A percentile compares a stretch with the other conserved stretches of the same genome.
Evolutionary conservation across 129 eudicot species (phyloP).

Genomic region (Glebionis coronaria): DNA sequence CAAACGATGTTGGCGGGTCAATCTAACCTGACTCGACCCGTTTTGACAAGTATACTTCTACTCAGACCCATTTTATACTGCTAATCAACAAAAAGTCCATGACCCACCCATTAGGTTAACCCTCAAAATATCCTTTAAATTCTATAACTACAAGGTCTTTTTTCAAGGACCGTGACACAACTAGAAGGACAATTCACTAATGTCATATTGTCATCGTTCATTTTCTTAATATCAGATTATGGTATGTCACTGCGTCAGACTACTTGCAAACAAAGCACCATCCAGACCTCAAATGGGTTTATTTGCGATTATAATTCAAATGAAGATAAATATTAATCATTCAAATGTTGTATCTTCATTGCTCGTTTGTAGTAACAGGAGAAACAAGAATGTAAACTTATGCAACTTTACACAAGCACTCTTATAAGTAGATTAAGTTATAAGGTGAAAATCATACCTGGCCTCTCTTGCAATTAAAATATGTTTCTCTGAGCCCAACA

Average conservation of each 20-base stretch:
- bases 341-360: not conserved
- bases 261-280: no score
- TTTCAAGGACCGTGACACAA: not conserved
- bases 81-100: not conserved
- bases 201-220: not conserved
- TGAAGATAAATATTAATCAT: no score
- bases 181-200: no score
- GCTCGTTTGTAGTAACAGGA: not conserved
- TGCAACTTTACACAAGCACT: not conserved
- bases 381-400: not conserved
- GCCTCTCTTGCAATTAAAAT: conserved; percentile 97
- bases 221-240: not conserved
- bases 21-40: not conserved
- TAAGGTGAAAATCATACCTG: conserved; percentile 48
- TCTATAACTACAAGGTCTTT: not conserved
- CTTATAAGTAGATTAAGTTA: not conserved
- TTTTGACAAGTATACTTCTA: not conserved
- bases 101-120: not conserved
- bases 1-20: not conserved
- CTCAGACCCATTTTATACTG: not conserved
- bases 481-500: conserved; percentile 88
- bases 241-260: not conserved
- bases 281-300: no score
- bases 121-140: not conserved
- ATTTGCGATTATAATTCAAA: no score